Conservation (phyloP, 179 eudicot genomes). For the Pouteria campechiana region DNA sequence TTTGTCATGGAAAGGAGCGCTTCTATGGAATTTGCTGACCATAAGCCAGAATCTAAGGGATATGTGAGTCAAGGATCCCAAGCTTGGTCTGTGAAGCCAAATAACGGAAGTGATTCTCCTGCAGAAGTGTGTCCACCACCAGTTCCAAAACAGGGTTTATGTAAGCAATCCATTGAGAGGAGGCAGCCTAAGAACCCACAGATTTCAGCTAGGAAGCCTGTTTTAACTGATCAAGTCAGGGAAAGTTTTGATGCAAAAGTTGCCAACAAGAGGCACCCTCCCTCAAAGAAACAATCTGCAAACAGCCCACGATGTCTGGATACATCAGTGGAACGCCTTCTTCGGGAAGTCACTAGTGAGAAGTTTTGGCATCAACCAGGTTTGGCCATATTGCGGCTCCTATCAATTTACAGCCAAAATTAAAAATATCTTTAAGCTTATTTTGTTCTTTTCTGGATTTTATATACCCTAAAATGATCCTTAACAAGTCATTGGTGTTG, state of each 20-base stretch:
- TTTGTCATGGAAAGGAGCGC: slow-evolving; percentile 56
- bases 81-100: slow-evolving; percentile 58
- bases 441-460: no score
- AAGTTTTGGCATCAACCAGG: slow-evolving; percentile 96
- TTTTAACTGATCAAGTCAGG: slow-evolving; percentile 38
- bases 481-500: no score
- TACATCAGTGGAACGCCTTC: slow-evolving; percentile 88
- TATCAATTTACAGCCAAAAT: no score
- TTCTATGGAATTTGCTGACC: slow-evolving; percentile 55
- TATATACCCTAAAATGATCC: no score
- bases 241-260: slow-evolving; percentile 39
- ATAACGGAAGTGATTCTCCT: slow-evolving; percentile 47
- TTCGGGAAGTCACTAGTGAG: slow-evolving; percentile 95
- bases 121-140: slow-evolving; percentile 29
- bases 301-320: slow-evolving; percentile 58
- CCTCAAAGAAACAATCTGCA: slow-evolving; percentile 56
- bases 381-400: no score
- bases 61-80: slow-evolving; percentile 52
- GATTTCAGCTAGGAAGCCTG: slow-evolving; percentile 40
- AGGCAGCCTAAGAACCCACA: slow-evolving; percentile 54
- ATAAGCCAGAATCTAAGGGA: slow-evolving; percentile 66
- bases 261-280: slow-evolving; percentile 58
- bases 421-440: no score
- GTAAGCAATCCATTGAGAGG: slow-evolving; percentile 57
- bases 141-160: slow-evolving; percentile 31